phyloP scores from a whole-genome alignment of 2,329 filamentous ascomycete species.

The Pyrenophora tritici-repentis region DNA sequence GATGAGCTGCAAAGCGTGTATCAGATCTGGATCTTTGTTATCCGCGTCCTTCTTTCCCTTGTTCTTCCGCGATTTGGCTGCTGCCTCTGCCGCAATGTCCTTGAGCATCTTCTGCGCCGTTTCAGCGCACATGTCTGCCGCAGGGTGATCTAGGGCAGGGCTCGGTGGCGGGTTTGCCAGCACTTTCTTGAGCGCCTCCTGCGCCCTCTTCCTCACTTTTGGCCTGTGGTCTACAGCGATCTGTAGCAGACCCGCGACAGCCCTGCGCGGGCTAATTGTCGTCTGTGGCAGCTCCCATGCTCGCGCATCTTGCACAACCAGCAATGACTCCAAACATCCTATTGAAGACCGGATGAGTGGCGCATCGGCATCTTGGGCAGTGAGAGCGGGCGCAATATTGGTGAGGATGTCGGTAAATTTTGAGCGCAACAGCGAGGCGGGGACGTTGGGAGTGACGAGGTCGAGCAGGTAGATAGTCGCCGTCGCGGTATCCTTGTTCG shows the following conservation, averaged over 20 bases:
- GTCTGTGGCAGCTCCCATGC: conserved; percentile 86
- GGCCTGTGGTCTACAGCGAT: conserved; percentile 85
- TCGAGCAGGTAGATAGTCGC: conserved; percentile 96
- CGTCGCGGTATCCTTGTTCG: conserved; percentile 81
- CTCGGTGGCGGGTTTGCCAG: conserved; percentile 86
- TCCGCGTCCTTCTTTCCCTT: conserved; percentile 59
- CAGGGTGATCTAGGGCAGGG: conserved; percentile 90
- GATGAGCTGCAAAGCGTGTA: conserved; percentile 89
- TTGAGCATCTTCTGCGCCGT: conserved; percentile 81
- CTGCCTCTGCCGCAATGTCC: conserved; percentile 73
- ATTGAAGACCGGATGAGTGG: conserved; percentile 85
- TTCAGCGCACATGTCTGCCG: conserved; percentile 94
- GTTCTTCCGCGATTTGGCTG: conserved; percentile 71
- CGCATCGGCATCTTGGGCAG: conserved; percentile 80
- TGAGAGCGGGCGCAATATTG: conserved; percentile 81
- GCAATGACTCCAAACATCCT: conserved; percentile 88
- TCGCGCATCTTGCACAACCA: conserved; percentile 83
- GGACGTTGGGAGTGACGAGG: conserved; percentile 81
- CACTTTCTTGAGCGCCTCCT: conserved; percentile 84
- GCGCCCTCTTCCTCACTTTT: conserved; percentile 91
- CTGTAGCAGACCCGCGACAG: conserved; percentile 82
- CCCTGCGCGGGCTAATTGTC: conserved; percentile 83
- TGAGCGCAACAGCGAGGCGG: conserved; percentile 83
- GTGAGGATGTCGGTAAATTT: conserved; percentile 95
- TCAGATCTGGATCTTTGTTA: conserved; percentile 78